Conservation (phyloP, 2,329 filamentous ascomycete genomes). For the Fusarium papillatum region DNA sequence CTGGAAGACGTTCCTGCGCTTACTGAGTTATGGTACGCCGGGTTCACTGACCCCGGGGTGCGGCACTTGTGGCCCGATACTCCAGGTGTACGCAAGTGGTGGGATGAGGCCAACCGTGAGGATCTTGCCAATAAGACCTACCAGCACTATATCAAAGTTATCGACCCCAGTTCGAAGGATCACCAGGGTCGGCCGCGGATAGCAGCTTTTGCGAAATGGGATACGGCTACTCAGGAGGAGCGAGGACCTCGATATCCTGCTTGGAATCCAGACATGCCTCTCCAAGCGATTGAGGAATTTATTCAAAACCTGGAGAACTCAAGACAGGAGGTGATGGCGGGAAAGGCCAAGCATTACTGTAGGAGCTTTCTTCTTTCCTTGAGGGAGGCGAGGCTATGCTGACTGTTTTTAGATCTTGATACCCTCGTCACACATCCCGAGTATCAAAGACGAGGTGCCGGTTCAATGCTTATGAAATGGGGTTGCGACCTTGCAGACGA, state of each 20-base stretch:
- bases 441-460: conserved; percentile 31
- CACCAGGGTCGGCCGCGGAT: conserved; percentile 8
- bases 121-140: conserved; percentile 8
- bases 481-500: conserved; percentile 33
- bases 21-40: conserved; percentile 18
- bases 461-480: conserved; percentile 33
- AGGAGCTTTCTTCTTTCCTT: background rate
- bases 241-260: conserved; percentile 15
- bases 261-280: conserved; percentile 11
- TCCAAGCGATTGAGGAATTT: conserved; percentile 6
- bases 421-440: conserved; percentile 35
- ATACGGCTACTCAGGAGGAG: background rate
- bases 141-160: conserved; percentile 16
- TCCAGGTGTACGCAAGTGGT: conserved; percentile 13
- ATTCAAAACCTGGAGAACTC: conserved; percentile 1
- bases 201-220: conserved; percentile 17
- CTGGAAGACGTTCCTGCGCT: conserved; percentile 11
- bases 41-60: conserved; percentile 9
- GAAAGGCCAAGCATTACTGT: background rate
- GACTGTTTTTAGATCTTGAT: conserved; percentile 21
- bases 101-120: conserved; percentile 17
- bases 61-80: conserved; percentile 14
- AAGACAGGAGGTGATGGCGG: conserved; percentile 6
- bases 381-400: background rate
- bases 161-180: conserved; percentile 7